Percentiles rank a stretch among this genome's conserved stretches.
Evolutionary conservation across 176 grass and related monocot species (phyloP).

Genomic region (Zea luxurians): DNA sequence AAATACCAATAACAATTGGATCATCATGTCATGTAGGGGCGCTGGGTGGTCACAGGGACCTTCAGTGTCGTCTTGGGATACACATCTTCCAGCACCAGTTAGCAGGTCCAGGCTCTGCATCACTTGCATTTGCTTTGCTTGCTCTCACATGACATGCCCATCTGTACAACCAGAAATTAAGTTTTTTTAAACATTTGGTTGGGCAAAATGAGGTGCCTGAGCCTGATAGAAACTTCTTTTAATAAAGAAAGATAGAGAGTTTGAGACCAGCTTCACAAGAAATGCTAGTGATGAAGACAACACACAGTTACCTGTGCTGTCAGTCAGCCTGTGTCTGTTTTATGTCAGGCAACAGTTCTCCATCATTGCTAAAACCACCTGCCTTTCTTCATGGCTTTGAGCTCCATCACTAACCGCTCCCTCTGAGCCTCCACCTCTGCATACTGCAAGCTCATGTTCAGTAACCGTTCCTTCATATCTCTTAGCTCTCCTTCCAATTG

Average conservation of each 20-base stretch:
- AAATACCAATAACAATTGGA: not conserved
- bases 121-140: constrained; percentile 8
- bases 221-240: not conserved
- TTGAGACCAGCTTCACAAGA: not conserved
- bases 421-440: constrained; percentile 89
- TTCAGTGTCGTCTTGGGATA: constrained; percentile 7
- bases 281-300: not conserved
- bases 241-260: not conserved
- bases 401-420: constrained; percentile 82
- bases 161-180: constrained; percentile 23
- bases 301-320: constrained; percentile 23
- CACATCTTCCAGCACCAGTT: constrained; percentile 31
- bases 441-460: constrained; percentile 89
- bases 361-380: constrained; percentile 67
- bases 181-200: constrained; percentile 1
- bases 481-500: constrained; percentile 80
- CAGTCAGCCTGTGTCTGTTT: constrained; percentile 17
- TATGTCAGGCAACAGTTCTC: constrained; percentile 27
- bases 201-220: not conserved
- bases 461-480: constrained; percentile 82
- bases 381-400: constrained; percentile 73
- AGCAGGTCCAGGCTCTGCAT: constrained; percentile 19
- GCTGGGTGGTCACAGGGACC: not conserved
- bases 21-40: constrained; percentile 26
- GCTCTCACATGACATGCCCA: constrained; percentile 33